phyloP scores from a whole-genome alignment of 2,329 filamentous ascomycete species.

The Cordyceps javanica region DNA sequence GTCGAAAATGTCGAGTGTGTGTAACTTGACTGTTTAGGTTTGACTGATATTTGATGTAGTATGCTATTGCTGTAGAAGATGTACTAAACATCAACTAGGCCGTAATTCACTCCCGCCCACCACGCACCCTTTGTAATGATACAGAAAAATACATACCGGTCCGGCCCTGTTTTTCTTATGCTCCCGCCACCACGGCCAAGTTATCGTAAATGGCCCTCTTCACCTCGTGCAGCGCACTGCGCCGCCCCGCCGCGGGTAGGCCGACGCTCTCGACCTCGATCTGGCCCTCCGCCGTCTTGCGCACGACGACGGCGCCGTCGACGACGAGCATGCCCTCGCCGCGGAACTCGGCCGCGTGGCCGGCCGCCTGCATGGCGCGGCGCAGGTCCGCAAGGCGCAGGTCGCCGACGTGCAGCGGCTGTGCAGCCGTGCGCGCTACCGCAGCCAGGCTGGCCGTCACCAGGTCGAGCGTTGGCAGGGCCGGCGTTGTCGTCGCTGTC shows the following conservation, averaged over 20 bases:
- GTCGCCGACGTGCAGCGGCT: conserved; percentile 92
- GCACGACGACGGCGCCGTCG: conserved; percentile 79
- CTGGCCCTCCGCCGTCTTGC: conserved; percentile 78
- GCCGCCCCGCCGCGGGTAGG: conserved; percentile 26
- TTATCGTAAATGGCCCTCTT: conserved; percentile 90
- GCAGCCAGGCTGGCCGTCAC: conserved; percentile 57
- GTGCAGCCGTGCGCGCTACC: conserved; percentile 68
- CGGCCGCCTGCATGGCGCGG: conserved; percentile 71
- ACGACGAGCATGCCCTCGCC: conserved; percentile 90
- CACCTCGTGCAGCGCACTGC: conserved; percentile 77
- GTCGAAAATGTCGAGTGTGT: no score
- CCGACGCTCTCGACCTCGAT: conserved; percentile 83
- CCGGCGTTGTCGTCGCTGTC: conserved; percentile 13
- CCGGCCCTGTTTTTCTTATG: conserved; percentile 31
- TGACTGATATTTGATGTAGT: not conserved
- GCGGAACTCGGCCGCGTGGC: conserved; percentile 85
- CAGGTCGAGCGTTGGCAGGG: conserved; percentile 46
- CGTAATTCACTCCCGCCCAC: no score
- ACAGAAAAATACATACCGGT: conserved; percentile 1
- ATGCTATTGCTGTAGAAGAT: not conserved
- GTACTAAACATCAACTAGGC: no score
- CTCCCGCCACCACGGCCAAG: conserved; percentile 80
- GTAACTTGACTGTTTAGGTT: no score
- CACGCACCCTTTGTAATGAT: not conserved
- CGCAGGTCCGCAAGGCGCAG: conserved; percentile 82